These are phyloP conservation scores for Arthrobotrys sphaeroides DNA, from an alignment of 2,329 filamentous ascomycete genomes.

Conservation along the genomic window DNA sequence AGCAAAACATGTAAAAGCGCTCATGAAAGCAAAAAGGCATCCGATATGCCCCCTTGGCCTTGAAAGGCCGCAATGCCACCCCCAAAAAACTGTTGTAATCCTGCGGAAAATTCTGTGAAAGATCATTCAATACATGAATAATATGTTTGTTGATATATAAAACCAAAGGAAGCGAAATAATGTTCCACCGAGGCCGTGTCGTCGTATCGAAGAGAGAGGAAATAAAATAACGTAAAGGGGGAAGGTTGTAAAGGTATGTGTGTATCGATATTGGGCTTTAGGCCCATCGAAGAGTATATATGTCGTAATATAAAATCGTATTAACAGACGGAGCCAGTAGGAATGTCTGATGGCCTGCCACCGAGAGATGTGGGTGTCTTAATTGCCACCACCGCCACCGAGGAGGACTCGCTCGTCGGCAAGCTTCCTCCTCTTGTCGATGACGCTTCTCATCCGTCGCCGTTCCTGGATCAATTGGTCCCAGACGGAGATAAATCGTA, in stretches of 20 bases:
- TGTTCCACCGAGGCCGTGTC: constrained; percentile 9
- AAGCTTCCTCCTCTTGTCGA: constrained; percentile 27
- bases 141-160: background rate
- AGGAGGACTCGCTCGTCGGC: constrained; percentile 35
- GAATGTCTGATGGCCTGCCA: constrained; percentile 1
- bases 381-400: constrained; percentile 36
- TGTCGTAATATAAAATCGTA: constrained; percentile 2
- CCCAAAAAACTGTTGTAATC: background rate
- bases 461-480: constrained; percentile 49
- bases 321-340: background rate
- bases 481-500: constrained; percentile 51
- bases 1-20: constrained; percentile 9
- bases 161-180: background rate
- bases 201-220: background rate
- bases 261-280: too few relatives aligned
- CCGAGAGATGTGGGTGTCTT: background rate
- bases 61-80: background rate
- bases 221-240: background rate
- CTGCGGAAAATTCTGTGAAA: background rate
- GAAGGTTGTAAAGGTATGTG: background rate
- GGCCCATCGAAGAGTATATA: background rate
- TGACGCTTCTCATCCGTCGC: constrained; percentile 41
- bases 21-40: background rate
- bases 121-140: background rate
- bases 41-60: background rate